Evolutionary conservation across 257 asterid genomes (phyloP).

Genomic region (Penstemon barbatus): DNA sequence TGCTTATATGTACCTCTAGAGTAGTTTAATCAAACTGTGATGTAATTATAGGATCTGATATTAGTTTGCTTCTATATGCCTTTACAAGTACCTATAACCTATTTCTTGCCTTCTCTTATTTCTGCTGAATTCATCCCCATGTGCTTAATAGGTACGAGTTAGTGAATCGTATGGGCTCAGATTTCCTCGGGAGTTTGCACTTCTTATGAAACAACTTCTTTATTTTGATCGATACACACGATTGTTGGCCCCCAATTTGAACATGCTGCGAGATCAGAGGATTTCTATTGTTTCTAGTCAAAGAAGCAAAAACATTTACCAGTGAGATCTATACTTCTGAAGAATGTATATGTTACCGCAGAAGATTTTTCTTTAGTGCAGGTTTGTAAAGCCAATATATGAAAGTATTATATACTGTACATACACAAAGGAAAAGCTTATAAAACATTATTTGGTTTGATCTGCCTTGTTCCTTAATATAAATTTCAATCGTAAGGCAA

Average conservation of each 20-base stretch:
- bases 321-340: slow-evolving; percentile 21
- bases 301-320: slow-evolving; percentile 43
- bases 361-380: neutral
- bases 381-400: slow-evolving; percentile 6
- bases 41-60: neutral
- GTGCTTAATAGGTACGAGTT: slow-evolving; percentile 66
- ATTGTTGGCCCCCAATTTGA: slow-evolving; percentile 86
- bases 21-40: neutral
- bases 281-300: slow-evolving; percentile 62
- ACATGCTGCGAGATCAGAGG: slow-evolving; percentile 96
- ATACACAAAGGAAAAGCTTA: slow-evolving; percentile 6
- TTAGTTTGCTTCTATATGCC: neutral
- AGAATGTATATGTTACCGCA: neutral
- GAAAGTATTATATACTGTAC: slow-evolving; percentile 23
- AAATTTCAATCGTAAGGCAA: neutral
- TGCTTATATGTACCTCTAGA: neutral
- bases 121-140: slow-evolving; percentile 5
- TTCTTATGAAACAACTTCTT: slow-evolving; percentile 92
- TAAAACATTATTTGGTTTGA: slow-evolving; percentile 5
- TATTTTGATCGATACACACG: slow-evolving; percentile 95
- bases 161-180: slow-evolving; percentile 93
- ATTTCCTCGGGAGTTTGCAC: slow-evolving; percentile 97
- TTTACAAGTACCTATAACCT: neutral
- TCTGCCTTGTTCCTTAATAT: neutral
- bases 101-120: slow-evolving; percentile 7